Evolutionary conservation across 768 basidiomycete genomes (phyloP).

Genomic region (Kwoniella newhampshirensis): DNA sequence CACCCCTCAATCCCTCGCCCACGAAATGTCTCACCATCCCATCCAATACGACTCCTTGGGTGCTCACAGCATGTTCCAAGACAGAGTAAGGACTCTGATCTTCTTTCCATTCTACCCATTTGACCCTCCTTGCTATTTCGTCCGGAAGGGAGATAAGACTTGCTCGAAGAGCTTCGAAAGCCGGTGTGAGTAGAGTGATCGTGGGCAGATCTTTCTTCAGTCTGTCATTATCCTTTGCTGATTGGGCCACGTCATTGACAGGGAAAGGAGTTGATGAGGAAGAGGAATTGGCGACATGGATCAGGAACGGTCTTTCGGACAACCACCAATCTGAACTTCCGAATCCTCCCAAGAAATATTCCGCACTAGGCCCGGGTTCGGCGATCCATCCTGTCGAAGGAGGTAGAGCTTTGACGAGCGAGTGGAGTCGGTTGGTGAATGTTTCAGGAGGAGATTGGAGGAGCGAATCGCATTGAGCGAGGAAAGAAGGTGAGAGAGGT

Average conservation of each 20-base stretch:
- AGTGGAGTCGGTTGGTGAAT: conserved; percentile 19
- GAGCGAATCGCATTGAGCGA: conserved; percentile 18
- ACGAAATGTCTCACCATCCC: conserved; percentile 36
- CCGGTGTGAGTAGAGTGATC: conserved; percentile 69
- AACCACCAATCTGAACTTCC: conserved; percentile 65
- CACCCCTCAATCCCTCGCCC: conserved; percentile 64
- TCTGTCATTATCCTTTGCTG: too few species aligned
- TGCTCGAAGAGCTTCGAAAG: conserved; percentile 74
- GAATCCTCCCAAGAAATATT: conserved; percentile 69
- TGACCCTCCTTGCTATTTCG: conserved; percentile 44
- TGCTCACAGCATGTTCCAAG: conserved; percentile 53
- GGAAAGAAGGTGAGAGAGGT: conserved; percentile 15
- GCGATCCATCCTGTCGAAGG: conserved; percentile 60
- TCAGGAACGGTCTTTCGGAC: conserved; percentile 74
- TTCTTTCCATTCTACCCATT: conserved; percentile 60
- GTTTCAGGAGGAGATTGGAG: conserved; percentile 12
- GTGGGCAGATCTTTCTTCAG: too few species aligned
- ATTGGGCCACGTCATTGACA: conserved; percentile 6
- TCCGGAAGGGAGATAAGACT: conserved; percentile 61
- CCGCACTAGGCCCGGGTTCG: conserved; percentile 71
- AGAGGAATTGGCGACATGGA: conserved; percentile 67
- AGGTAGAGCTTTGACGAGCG: conserved; percentile 9
- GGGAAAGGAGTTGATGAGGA: not conserved
- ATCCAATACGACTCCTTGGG: conserved; percentile 56
- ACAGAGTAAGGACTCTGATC: conserved; percentile 66